These are phyloP conservation scores for Leccinellum albellum DNA, from an alignment of 768 basidiomycete genomes.

Conservation along the genomic window DNA sequence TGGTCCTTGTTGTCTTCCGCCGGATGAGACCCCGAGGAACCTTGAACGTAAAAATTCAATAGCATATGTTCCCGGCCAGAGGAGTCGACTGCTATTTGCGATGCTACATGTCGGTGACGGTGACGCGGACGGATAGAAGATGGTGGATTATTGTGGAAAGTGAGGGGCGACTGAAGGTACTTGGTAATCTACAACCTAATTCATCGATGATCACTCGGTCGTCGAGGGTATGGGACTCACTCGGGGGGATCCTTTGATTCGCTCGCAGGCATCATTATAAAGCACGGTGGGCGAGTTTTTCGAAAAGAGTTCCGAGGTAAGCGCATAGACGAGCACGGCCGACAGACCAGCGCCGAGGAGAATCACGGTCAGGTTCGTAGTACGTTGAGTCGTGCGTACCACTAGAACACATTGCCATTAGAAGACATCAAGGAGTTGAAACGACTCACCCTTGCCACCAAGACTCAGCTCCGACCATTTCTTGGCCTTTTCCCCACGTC, in stretches of 20 bases:
- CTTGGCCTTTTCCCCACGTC: conserved; percentile 52
- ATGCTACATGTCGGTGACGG: conserved; percentile 76
- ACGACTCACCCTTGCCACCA: conserved; percentile 64
- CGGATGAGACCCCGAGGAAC: conserved; percentile 33
- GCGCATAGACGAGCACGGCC: conserved; percentile 66
- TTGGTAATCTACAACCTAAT: conserved; percentile 51
- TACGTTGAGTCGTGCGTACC: conserved; percentile 32
- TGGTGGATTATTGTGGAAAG: conserved; percentile 81
- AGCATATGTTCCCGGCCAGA: conserved; percentile 80
- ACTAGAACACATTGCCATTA: not conserved
- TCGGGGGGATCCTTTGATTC: conserved; percentile 43
- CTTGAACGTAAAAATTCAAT: conserved; percentile 78
- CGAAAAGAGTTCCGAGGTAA: conserved; percentile 83
- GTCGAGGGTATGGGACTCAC: conserved; percentile 28
- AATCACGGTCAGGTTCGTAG: conserved; percentile 50
- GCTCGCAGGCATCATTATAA: conserved; percentile 57
- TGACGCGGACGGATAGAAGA: conserved; percentile 73
- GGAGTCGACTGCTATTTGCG: conserved; percentile 70
- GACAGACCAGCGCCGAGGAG: conserved; percentile 80
- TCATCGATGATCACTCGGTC: not conserved
- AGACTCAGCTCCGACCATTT: conserved; percentile 79
- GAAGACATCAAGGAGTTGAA: not conserved
- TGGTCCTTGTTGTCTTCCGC: conserved; percentile 24
- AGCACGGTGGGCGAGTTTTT: conserved; percentile 83
- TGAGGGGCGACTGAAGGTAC: conserved; percentile 62